These are phyloP conservation scores for Plasmodium ovale DNA, from an alignment of 169 alveolate genomes.

Conservation along the genomic window DNA sequence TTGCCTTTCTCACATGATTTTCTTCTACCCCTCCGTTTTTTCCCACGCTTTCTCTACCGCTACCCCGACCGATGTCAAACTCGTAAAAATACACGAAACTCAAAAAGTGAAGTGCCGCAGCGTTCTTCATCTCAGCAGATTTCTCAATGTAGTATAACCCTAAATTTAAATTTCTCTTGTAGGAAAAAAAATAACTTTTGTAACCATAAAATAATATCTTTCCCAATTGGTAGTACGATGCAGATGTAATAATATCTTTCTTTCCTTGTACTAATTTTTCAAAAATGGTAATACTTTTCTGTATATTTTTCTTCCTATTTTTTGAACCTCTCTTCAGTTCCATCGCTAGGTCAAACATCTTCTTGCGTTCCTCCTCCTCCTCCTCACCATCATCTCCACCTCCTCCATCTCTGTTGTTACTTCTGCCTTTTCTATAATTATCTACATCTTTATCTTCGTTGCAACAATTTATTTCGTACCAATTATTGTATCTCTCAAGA, in stretches of 20 bases:
- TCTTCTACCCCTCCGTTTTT: neutral
- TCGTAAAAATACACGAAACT: conserved; percentile 66
- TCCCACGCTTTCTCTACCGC: neutral
- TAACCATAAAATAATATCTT: conserved; percentile 58
- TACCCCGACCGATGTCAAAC: neutral
- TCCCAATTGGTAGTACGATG: conserved; percentile 63
- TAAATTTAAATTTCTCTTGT: conserved; percentile 55
- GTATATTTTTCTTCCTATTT: conserved; percentile 34
- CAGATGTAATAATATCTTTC: conserved; percentile 41
- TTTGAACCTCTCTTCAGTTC: conserved; percentile 63
- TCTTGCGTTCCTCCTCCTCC: conserved; percentile 10
- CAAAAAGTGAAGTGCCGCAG: conserved; percentile 69
- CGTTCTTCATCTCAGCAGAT: conserved; percentile 47
- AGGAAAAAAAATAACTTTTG: conserved; percentile 39
- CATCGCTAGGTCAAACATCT: conserved; percentile 32
- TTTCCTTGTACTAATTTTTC: conserved; percentile 8
- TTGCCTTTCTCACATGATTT: conserved; percentile 5
- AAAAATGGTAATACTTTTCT: conserved; percentile 47
- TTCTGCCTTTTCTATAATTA: neutral
- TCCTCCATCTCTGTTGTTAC: neutral
- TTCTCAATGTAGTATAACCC: conserved; percentile 36
- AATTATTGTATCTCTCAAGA: too few species aligned
- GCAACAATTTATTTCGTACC: too few species aligned
- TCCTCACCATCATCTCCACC: neutral
- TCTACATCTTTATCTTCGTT: neutral